These are phyloP conservation scores for Talaromyces sp. DNA, from an alignment of 2,329 filamentous ascomycete genomes.

Conservation along the genomic window DNA sequence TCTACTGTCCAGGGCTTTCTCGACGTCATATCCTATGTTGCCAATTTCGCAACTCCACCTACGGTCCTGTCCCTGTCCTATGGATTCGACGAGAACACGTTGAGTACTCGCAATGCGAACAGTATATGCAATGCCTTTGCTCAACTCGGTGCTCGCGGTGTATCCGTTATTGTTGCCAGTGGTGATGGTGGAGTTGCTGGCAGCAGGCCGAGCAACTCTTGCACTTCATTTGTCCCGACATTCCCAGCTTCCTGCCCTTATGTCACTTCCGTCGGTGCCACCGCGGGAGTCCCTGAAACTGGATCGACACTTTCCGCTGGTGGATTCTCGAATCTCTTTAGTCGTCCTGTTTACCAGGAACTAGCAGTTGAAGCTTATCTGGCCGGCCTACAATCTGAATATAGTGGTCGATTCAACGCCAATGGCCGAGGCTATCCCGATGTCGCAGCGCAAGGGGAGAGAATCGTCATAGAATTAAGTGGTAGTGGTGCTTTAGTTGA, in stretches of 20 bases:
- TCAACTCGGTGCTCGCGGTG: conserved; percentile 46
- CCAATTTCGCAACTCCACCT: conserved; percentile 39
- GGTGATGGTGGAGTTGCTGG: conserved; percentile 27
- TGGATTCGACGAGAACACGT: conserved; percentile 53
- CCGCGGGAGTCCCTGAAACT: conserved; percentile 28
- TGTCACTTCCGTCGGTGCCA: conserved; percentile 47
- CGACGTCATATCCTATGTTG: conserved; percentile 5
- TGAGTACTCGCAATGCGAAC: conserved; percentile 49
- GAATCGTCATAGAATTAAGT: conserved; percentile 18
- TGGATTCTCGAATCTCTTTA: conserved; percentile 48
- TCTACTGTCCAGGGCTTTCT: background rate
- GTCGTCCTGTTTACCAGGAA: conserved; percentile 43
- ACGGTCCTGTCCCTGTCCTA: conserved; percentile 56
- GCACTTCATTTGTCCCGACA: conserved; percentile 48
- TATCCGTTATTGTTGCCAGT: conserved; percentile 31
- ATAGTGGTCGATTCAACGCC: conserved; percentile 42
- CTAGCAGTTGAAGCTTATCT: conserved; percentile 39
- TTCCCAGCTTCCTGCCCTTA: conserved; percentile 53
- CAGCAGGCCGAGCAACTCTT: conserved; percentile 20
- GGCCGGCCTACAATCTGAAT: conserved; percentile 34
- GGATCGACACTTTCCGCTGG: conserved; percentile 32
- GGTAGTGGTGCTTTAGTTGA: conserved; percentile 28
- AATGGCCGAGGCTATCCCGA: conserved; percentile 61
- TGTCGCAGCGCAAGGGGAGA: conserved; percentile 49
- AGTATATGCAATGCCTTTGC: conserved; percentile 45